These are phyloP conservation scores for Dothidotthia symphoricarpi DNA, from an alignment of 2,329 filamentous ascomycete genomes.

Conservation along the genomic window DNA sequence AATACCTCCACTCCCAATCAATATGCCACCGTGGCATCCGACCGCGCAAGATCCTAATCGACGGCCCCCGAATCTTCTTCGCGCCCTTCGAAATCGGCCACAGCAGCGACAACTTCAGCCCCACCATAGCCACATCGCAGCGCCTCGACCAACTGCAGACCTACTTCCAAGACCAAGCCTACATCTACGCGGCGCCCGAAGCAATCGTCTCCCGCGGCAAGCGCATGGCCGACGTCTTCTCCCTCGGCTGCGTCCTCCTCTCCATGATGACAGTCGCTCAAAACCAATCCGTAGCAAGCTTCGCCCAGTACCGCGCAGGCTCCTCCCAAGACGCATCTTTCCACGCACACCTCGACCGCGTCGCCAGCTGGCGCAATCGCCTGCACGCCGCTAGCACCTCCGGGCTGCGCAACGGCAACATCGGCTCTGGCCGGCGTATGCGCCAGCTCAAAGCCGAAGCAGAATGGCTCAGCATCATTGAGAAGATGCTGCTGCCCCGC, in stretches of 20 bases:
- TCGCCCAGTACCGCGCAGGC: slow-evolving; percentile 36
- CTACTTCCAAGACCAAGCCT: slow-evolving; percentile 37
- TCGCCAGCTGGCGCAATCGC: slow-evolving; percentile 35
- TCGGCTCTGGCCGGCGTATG: slow-evolving; percentile 30
- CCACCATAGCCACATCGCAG: slow-evolving; percentile 26
- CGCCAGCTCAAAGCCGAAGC: slow-evolving; percentile 36
- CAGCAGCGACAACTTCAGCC: slow-evolving; percentile 30
- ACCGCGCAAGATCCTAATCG: slow-evolving; percentile 42
- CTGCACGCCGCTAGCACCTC: slow-evolving; percentile 34
- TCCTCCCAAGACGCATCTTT: slow-evolving; percentile 40
- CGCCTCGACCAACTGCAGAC: slow-evolving; percentile 31
- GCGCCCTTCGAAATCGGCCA: slow-evolving; percentile 40
- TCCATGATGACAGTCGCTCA: slow-evolving; percentile 42
- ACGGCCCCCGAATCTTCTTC: slow-evolving; percentile 36
- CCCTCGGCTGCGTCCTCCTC: slow-evolving; percentile 42
- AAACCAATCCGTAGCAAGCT: slow-evolving; percentile 35
- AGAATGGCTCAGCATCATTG: slow-evolving; percentile 38
- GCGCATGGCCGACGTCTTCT: slow-evolving; percentile 42
- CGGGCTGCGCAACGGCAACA: slow-evolving; percentile 27
- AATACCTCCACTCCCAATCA: slow-evolving; percentile 40
- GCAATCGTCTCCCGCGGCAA: slow-evolving; percentile 38
- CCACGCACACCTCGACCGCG: slow-evolving; percentile 42
- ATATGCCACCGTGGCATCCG: slow-evolving; percentile 41
- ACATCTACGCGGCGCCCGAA: slow-evolving; percentile 43
- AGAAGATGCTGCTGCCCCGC: slow-evolving; percentile 37